phyloP scores from a whole-genome alignment of 345 rosid species.

The Corchorus olitorius region DNA sequence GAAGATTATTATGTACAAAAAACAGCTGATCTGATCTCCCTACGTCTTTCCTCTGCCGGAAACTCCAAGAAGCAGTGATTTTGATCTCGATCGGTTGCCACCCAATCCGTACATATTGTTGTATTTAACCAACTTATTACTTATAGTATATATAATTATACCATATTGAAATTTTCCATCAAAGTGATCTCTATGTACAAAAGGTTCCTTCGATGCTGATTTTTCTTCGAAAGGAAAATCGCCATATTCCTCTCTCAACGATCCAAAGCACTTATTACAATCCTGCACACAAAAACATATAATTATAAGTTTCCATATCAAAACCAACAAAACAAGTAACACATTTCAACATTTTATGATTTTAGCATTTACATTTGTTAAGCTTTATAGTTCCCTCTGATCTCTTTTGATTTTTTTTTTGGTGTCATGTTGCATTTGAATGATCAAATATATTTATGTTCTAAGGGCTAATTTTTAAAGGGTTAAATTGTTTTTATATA shows the following conservation, averaged over 20 bases:
- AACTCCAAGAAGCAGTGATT: slow-evolving; percentile 16
- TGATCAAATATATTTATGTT: background rate
- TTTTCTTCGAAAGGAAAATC: slow-evolving; percentile 4
- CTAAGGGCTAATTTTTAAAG: background rate
- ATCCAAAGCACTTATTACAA: slow-evolving; percentile 70
- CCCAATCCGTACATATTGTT: background rate
- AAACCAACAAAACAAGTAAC: background rate
- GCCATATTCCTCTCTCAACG: slow-evolving; percentile 43
- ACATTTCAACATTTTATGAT: background rate
- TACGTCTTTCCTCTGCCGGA: background rate
- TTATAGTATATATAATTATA: background rate
- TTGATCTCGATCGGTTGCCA: background rate
- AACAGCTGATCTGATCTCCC: background rate
- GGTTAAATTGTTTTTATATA: background rate
- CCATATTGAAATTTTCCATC: background rate
- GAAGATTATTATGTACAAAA: slow-evolving; percentile 7
- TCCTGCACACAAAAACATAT: slow-evolving; percentile 44
- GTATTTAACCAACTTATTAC: background rate
- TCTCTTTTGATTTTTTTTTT: background rate
- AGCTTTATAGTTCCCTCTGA: background rate
- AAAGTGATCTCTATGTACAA: slow-evolving; percentile 11
- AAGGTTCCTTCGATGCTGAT: background rate
- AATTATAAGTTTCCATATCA: background rate
- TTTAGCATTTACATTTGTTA: background rate
- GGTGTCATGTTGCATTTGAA: too few species aligned